A percentile compares a stretch with the other conserved stretches of the same genome.
Evolutionary conservation across 805 yeast genomes (phyloP).

Genomic region (Pichia ethanolica): DNA sequence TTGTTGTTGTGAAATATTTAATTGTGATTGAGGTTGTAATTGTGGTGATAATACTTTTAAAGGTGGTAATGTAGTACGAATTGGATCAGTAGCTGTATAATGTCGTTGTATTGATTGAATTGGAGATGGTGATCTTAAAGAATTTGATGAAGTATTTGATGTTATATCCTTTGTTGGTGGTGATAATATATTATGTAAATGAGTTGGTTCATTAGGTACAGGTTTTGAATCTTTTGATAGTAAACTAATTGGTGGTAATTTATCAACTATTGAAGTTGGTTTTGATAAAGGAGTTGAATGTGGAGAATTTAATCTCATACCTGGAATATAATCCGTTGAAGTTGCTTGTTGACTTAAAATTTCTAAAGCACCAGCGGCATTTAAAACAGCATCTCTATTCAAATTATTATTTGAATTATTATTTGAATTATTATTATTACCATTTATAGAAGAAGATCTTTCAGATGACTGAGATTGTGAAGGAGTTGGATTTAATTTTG

Average conservation of each 20-base stretch:
- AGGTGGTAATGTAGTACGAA: slow-evolving; percentile 8
- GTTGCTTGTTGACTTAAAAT: slow-evolving; percentile 29
- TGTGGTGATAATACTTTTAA: neutral
- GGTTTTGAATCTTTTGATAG: slow-evolving; percentile 8
- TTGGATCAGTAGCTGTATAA: neutral
- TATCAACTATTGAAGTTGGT: slow-evolving; percentile 9
- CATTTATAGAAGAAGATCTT: slow-evolving; percentile 22
- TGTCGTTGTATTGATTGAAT: neutral
- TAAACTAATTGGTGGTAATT: slow-evolving; percentile 22
- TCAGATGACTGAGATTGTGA: slow-evolving; percentile 30
- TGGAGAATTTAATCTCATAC: slow-evolving; percentile 26
- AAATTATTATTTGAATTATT: slow-evolving; percentile 10
- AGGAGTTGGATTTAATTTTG: slow-evolving; percentile 29
- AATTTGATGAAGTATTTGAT: too few relatives aligned
- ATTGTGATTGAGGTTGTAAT: slow-evolving; percentile 9
- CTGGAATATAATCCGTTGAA: slow-evolving; percentile 23
- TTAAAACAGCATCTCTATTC: slow-evolving; percentile 27
- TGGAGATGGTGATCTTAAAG: neutral
- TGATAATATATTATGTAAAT: slow-evolving; percentile 11
- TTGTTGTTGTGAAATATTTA: slow-evolving; percentile 6
- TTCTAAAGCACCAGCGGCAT: slow-evolving; percentile 36
- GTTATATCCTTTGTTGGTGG: neutral
- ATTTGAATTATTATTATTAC: neutral
- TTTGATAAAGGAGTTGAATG: slow-evolving; percentile 14
- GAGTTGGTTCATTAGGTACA: slow-evolving; percentile 7